Conservation (phyloP, 805 yeast species). For the Candida sonorensis region DNA sequence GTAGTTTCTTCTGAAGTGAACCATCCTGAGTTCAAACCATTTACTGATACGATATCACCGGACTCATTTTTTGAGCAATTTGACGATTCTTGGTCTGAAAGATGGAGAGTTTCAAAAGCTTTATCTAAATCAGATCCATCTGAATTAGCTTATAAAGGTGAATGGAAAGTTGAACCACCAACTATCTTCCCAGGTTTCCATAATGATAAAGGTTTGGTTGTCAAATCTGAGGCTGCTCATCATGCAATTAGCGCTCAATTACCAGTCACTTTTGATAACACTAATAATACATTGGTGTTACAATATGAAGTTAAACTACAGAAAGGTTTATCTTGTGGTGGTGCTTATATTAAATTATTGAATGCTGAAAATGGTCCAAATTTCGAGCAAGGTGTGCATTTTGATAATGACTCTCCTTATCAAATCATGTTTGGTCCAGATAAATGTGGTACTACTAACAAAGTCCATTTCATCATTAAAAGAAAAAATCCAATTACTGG, state of each 20-base stretch:
- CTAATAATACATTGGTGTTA: slow-evolving; percentile 60
- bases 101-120: slow-evolving; percentile 55
- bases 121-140: slow-evolving; percentile 43
- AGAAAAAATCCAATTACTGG: slow-evolving; percentile 50
- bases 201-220: slow-evolving; percentile 71
- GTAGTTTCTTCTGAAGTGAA: slow-evolving; percentile 5
- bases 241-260: slow-evolving; percentile 73
- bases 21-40: slow-evolving; percentile 32
- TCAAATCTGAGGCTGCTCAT: slow-evolving; percentile 68
- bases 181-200: slow-evolving; percentile 48
- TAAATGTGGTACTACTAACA: slow-evolving; percentile 74
- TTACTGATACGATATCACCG: slow-evolving; percentile 28
- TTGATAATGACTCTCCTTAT: slow-evolving; percentile 63
- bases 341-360: slow-evolving; percentile 79
- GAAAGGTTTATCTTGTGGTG: slow-evolving; percentile 76
- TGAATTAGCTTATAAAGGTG: slow-evolving; percentile 57
- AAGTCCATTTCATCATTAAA: slow-evolving; percentile 68
- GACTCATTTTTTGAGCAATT: slow-evolving; percentile 66
- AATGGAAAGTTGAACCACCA: slow-evolving; percentile 70
- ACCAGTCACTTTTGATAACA: slow-evolving; percentile 51
- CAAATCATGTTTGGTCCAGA: slow-evolving; percentile 95
- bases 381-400: no score
- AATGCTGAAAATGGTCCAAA: slow-evolving; percentile 34
- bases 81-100: slow-evolving; percentile 30
- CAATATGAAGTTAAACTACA: slow-evolving; percentile 89